These are phyloP conservation scores for Marsdenia floribunda DNA, from an alignment of 257 asterid species.

Conservation along the genomic window DNA sequence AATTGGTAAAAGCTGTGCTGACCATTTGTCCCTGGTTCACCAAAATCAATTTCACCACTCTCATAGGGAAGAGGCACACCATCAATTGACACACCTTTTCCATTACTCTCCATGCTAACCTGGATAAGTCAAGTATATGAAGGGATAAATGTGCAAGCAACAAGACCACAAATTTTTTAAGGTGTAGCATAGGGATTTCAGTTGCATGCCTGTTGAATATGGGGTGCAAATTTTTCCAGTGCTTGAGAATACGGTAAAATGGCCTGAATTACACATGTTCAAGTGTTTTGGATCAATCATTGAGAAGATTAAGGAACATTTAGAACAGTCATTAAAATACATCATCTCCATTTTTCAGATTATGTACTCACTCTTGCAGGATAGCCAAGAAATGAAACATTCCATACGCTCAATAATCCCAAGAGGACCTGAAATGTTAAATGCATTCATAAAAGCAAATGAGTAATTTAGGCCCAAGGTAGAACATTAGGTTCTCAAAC, in stretches of 20 bases:
- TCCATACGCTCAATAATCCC: conserved; percentile 96
- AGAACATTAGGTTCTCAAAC: not conserved
- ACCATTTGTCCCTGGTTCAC: conserved; percentile 99
- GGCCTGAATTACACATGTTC: conserved; percentile 53
- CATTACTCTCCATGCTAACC: conserved; percentile 99
- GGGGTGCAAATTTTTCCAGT: conserved; percentile 94
- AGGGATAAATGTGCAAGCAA: conserved; percentile 9
- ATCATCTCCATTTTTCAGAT: conserved; percentile 12
- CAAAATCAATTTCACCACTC: conserved; percentile 98
- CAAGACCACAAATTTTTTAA: conserved; percentile 6
- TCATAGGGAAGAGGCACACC: conserved; percentile 91
- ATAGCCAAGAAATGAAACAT: conserved; percentile 91
- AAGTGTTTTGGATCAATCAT: conserved; percentile 11
- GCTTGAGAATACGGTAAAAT: conserved; percentile 98
- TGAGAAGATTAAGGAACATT: not conserved
- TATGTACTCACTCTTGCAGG: conserved; percentile 85
- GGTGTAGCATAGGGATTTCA: conserved; percentile 19
- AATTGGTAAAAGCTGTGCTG: conserved; percentile 99
- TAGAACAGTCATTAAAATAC: not conserved
- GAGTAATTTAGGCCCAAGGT: not conserved
- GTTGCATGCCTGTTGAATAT: conserved; percentile 88
- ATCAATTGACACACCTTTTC: conserved; percentile 95
- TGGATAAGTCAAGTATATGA: conserved; percentile 23
- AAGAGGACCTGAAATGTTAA: conserved; percentile 61
- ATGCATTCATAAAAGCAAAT: conserved; percentile 12